These are phyloP conservation scores for Fusarium sp. DNA, from an alignment of 2,329 filamentous ascomycete species.

Conservation along the genomic window DNA sequence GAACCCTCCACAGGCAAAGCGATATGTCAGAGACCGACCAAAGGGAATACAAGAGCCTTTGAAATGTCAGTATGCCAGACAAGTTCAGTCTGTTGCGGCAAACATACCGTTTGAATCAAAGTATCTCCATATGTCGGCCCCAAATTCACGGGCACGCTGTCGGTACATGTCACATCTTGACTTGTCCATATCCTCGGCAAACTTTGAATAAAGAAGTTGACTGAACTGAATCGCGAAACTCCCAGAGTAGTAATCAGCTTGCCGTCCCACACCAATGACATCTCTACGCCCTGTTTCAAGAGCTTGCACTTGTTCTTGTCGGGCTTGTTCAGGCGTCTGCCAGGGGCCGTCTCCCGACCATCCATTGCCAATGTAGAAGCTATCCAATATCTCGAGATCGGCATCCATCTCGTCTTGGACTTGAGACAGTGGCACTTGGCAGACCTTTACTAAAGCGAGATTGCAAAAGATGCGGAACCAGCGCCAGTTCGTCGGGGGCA, in stretches of 20 bases:
- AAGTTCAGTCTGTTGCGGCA: rapidly evolving
- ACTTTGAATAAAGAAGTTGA: constrained; percentile 57
- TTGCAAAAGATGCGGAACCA: constrained; percentile 63
- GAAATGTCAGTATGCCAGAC: rapidly evolving
- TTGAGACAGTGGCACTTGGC: constrained; percentile 48
- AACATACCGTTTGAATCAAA: constrained; percentile 55
- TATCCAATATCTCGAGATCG: constrained; percentile 56
- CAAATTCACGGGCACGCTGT: constrained; percentile 54
- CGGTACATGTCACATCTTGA: constrained; percentile 50
- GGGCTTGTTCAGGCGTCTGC: constrained; percentile 39
- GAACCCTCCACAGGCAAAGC: constrained; percentile 60
- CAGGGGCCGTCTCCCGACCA: constrained; percentile 60
- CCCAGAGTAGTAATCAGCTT: constrained; percentile 63
- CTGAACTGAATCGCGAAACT: constrained; percentile 64
- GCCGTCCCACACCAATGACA: constrained; percentile 42
- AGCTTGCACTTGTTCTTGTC: constrained; percentile 4
- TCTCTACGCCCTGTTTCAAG: constrained; percentile 37
- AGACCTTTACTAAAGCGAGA: constrained; percentile 54
- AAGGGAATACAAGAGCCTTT: constrained; percentile 61
- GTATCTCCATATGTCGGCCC: constrained; percentile 55
- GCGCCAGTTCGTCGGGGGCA: constrained; percentile 61
- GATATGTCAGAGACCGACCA: constrained; percentile 60
- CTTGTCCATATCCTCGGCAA: constrained; percentile 54
- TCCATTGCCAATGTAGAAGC: constrained; percentile 55
- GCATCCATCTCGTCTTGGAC: constrained; percentile 51